Percentiles rank a stretch among this genome's conserved stretches.
Evolutionary conservation across 805 yeast genomes (phyloP).

Genomic region (Starmerella gropengiesseri): DNA sequence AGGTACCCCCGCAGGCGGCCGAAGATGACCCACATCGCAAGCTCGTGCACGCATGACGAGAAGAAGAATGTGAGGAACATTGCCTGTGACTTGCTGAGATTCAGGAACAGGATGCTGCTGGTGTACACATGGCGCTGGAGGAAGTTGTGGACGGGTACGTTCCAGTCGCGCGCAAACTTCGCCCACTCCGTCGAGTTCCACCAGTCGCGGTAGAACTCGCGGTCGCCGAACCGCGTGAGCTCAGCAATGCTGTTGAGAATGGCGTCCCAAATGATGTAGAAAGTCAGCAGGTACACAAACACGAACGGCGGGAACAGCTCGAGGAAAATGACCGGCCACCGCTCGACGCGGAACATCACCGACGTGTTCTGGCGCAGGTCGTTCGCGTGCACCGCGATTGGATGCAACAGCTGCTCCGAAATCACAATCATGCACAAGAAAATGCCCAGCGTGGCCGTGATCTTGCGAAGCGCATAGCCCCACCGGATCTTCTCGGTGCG

Average conservation of each 20-base stretch:
- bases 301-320: constrained; percentile 76
- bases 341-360: constrained; percentile 34
- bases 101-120: constrained; percentile 67
- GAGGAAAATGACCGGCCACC: constrained; percentile 49
- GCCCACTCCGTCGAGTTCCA: constrained; percentile 95
- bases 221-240: constrained; percentile 72
- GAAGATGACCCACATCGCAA: constrained; percentile 84
- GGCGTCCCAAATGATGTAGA: constrained; percentile 91
- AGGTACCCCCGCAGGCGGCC: constrained; percentile 70
- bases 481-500: constrained; percentile 59
- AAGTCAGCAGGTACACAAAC: constrained; percentile 60
- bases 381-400: constrained; percentile 52
- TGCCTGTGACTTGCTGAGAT: constrained; percentile 55
- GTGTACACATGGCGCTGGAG: constrained; percentile 89
- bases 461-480: constrained; percentile 55
- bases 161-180: constrained; percentile 89
- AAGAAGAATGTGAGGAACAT: constrained; percentile 50
- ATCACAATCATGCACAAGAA: constrained; percentile 70
- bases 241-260: constrained; percentile 86
- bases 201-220: constrained; percentile 94
- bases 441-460: constrained; percentile 76
- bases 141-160: constrained; percentile 83
- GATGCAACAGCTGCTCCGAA: constrained; percentile 67
- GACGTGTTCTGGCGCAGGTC: constrained; percentile 41
- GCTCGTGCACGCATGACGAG: constrained; percentile 77